Conservation (phyloP, 1,284 basidiomycete genomes). For the Ustilago nuda region DNA sequence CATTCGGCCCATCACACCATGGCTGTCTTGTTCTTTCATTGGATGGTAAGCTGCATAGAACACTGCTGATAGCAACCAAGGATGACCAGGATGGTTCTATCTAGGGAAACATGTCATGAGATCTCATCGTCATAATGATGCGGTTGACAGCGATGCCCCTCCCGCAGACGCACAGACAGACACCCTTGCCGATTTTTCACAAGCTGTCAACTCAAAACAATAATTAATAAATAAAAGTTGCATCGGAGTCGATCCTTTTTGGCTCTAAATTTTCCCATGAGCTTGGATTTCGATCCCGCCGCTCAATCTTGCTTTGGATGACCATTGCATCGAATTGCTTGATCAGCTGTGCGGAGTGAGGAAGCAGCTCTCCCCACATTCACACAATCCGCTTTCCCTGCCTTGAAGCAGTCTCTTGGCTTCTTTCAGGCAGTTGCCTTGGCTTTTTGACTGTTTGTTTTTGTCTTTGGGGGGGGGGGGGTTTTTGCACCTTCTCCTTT, state of each 20-base stretch:
- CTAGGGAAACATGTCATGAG: too few relatives aligned
- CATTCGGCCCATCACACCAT: neutral
- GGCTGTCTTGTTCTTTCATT: neutral
- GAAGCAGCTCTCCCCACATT: neutral
- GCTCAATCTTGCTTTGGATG: neutral
- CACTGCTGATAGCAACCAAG: neutral
- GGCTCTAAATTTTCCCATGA: neutral
- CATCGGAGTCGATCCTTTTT: neutral
- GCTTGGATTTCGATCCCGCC: neutral
- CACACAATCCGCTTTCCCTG: neutral
- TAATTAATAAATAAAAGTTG: neutral
- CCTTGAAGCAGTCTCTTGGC: neutral
- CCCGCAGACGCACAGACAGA: too few relatives aligned
- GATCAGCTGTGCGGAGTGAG: neutral
- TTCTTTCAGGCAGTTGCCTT: neutral
- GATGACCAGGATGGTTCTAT: neutral
- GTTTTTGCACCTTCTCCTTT: slow-evolving; percentile 1
- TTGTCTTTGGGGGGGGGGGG: too few relatives aligned
- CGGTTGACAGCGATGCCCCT: too few relatives aligned
- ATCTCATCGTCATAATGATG: too few relatives aligned
- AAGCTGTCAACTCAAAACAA: neutral
- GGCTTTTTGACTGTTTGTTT: neutral
- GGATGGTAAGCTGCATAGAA: neutral
- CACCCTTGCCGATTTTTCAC: neutral
- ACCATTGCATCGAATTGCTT: neutral